Percentiles rank a stretch among this genome's conserved stretches.
phyloP scores from a whole-genome alignment of 2,329 filamentous ascomycete genomes.

The Pseudocercospora vitis region DNA sequence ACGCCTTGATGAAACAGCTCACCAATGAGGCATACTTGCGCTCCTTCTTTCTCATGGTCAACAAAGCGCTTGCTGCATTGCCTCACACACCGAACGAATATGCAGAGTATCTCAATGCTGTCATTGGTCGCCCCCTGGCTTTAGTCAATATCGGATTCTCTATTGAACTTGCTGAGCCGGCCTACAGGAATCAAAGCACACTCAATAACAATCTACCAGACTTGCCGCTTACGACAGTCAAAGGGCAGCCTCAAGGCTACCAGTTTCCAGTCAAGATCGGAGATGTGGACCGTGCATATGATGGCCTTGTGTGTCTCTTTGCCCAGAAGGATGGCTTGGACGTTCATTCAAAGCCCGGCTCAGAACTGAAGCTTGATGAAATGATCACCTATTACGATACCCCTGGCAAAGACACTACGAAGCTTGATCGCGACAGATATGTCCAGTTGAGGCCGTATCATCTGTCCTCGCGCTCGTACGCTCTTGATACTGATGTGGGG shows the following conservation, averaged over 20 bases:
- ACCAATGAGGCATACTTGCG: constrained; percentile 34
- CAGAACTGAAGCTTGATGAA: neutral
- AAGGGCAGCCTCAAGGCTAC: constrained; percentile 2
- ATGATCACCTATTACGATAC: constrained; percentile 10
- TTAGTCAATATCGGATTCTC: constrained; percentile 45
- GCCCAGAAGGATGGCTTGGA: neutral
- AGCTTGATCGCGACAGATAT: neutral
- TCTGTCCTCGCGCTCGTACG: neutral
- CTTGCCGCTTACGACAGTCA: neutral
- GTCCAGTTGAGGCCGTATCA: constrained; percentile 1
- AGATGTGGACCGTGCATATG: constrained; percentile 13
- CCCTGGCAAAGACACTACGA: neutral
- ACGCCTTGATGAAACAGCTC: constrained; percentile 6
- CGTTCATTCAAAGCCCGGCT: neutral
- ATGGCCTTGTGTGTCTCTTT: constrained; percentile 17
- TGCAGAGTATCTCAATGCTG: constrained; percentile 38
- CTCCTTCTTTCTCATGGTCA: constrained; percentile 43
- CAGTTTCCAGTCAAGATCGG: constrained; percentile 15
- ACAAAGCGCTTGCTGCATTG: constrained; percentile 30
- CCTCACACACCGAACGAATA: constrained; percentile 41
- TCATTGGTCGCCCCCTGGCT: constrained; percentile 47
- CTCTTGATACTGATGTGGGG: neutral
- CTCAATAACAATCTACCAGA: neutral
- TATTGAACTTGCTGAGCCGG: constrained; percentile 38
- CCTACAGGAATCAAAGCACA: neutral